Evolutionary conservation across 495 filamentous ascomycete species (phyloP).

Genomic region (Poronia punctata): DNA sequence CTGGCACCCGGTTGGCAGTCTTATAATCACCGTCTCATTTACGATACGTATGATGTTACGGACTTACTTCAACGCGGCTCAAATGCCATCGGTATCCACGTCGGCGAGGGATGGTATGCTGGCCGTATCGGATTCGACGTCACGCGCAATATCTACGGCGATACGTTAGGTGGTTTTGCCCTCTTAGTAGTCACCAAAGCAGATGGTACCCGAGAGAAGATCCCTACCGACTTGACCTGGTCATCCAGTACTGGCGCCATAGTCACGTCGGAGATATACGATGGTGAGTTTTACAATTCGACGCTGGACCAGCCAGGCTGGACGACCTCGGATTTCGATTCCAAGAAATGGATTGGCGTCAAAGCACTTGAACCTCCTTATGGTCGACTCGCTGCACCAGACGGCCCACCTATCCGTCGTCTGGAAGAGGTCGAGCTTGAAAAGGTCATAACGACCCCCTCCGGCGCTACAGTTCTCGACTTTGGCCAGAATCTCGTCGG

Average conservation of each 20-base stretch:
- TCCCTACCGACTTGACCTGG: conserved; percentile 42
- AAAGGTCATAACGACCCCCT: conserved; percentile 36
- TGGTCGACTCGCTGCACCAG: conserved; percentile 25
- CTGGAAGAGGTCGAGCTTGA: conserved; percentile 28
- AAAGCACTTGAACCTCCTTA: conserved; percentile 21
- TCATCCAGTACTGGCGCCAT: conserved; percentile 32
- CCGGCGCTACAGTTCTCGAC: conserved; percentile 42
- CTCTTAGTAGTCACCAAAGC: conserved; percentile 29
- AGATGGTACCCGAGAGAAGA: conserved; percentile 15
- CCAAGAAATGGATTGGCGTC: conserved; percentile 21
- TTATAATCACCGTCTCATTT: conserved; percentile 43
- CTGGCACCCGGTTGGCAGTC: conserved; percentile 50
- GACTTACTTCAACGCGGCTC: conserved; percentile 25
- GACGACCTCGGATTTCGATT: conserved; percentile 12
- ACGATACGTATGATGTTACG: conserved; percentile 47
- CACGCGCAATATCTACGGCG: conserved; percentile 36
- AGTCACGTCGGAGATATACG: conserved; percentile 43
- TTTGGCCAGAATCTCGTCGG: conserved; percentile 54
- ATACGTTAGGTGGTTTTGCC: conserved; percentile 38
- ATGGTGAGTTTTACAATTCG: conserved; percentile 47
- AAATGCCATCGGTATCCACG: conserved; percentile 43
- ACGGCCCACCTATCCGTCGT: conserved; percentile 34
- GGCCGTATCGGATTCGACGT: conserved; percentile 40
- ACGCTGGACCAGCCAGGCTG: conserved; percentile 18
- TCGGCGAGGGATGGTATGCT: conserved; percentile 51